Evolutionary conservation across 768 basidiomycete species (phyloP), one percentile per base, ranked within the genome.

Genomic region (Xerocomus potaroensis): DNA sequence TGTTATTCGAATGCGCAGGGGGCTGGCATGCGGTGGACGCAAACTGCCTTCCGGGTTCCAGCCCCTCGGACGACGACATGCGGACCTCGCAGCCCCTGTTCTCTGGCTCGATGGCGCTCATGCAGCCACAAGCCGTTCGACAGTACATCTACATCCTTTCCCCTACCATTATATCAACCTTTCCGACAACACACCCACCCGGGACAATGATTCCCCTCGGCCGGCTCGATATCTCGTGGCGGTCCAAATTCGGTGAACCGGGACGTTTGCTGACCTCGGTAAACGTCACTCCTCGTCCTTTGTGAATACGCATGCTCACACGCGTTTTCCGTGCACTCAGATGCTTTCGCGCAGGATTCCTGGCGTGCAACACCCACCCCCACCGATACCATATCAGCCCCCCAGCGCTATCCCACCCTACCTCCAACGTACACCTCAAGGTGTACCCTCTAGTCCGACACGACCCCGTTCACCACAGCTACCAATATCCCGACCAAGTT

Each of bases 141-240:
- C 94, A 97, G 63, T 92, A 92, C 57, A 77, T 95, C 33, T 97
- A 91, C 60, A 79, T 91, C 41, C 75, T 96, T 19, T 75, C 69
- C 1, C 87, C 87, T 3, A 72, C 64, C 38, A 51, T 46, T 11
- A 41, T 68, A 3, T 72, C 78, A 1, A 51, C 72, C 0, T 67
- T 73, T 23, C 79, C 82, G 11, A 65, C 74, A 1, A 59, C 66
- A 5, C 76, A 79, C 56, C 61, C 75, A 2, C 84, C 89, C 0
- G 94, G 94, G 2, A 75, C 75, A 19, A 70, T 84, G 33, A 76
- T 94, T 15, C 79, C 90, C 14, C 77, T 96, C 4, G 92, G 92
- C n/a, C 73, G 87, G 48, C 73, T 95, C 19, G 91, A 96, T 60
- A 84, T 97, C 36, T 79, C 81, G 11, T 97, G 94, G 94, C 71